Evolutionary conservation across 495 filamentous ascomycete species (phyloP), one percentile per base, ranked within the genome.

Genomic region (Penicillium canariense): DNA sequence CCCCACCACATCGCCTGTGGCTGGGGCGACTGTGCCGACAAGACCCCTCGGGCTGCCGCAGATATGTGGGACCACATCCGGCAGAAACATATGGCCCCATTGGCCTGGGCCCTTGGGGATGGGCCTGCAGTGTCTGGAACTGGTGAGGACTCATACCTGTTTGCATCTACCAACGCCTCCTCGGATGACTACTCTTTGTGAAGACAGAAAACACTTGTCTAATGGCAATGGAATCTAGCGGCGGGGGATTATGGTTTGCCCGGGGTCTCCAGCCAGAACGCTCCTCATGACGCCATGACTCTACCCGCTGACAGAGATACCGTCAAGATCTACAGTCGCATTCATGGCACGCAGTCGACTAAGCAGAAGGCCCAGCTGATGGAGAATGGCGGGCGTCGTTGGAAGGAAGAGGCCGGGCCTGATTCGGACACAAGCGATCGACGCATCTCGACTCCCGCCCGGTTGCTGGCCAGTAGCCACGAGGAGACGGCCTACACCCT

Each of bases 101-200:
- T 84, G 56, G 76, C 80, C 20, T 88, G 86, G 88, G 66, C 81
- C 52, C 65, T 79, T 34, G 87, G 87, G 14, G 86, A 91, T 65
- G 87, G 88, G 31, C 81, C 83, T 32, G 69, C 68, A 39, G 74
- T 73, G 15, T 70, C 71, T 46, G 58, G 50, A 63, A 62, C 74
- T 65, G 75, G 80, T 83, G 73, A 75, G 76, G 71, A 58, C 52
- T 55, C 52, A 57, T 50, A 55, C 39, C 52, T 60, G 39, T 60
- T 55, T 61, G 43, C 62, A 45, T 48, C 51, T 56, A 26, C 53
- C 34, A 14, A 20, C 43, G 3, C 35, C 17, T 8, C 39, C 25
- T 42, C 39, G 20, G 40, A 54, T 46, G 25, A 14, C 18, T 23
- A 18, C 12, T 44, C n/a, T 27, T 44, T 5, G 23, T 27, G 15